Evolutionary conservation across 148 eudicot genomes (phyloP).

Genomic region (Polygonum aviculare): DNA sequence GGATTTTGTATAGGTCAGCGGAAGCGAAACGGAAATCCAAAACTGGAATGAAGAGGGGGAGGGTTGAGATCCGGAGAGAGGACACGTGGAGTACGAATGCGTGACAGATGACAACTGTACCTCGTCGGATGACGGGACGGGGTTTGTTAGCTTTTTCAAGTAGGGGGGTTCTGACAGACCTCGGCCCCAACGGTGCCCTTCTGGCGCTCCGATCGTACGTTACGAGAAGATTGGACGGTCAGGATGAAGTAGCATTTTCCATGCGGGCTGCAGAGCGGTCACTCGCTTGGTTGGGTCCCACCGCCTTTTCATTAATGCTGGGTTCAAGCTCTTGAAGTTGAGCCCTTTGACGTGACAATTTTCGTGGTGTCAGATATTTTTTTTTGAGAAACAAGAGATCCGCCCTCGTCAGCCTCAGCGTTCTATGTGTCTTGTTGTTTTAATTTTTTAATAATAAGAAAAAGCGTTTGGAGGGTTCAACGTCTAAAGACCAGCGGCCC

Average conservation of each 20-base stretch:
- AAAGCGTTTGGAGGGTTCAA: no score
- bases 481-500: no score
- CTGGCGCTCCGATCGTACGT: slow-evolving; percentile 9
- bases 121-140: slow-evolving; percentile 9
- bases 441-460: no score
- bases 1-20: slow-evolving; percentile 8
- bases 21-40: not conserved
- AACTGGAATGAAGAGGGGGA: not conserved
- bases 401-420: not conserved
- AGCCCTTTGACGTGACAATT: not conserved
- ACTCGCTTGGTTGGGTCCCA: slow-evolving; percentile 3
- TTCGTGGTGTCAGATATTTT: not conserved
- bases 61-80: slow-evolving; percentile 7
- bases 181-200: not conserved
- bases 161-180: not conserved
- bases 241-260: not conserved
- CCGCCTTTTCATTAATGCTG: not conserved
- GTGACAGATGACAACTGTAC: slow-evolving; percentile 9
- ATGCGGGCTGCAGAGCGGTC: slow-evolving; percentile 8
- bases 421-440: no score
- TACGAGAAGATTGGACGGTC: not conserved
- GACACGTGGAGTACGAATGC: slow-evolving; percentile 12
- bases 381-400: not conserved
- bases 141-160: not conserved
- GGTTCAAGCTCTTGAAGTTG: not conserved